phyloP scores from a whole-genome alignment of 257 asterid genomes.

The Salvia hispanica region DNA sequence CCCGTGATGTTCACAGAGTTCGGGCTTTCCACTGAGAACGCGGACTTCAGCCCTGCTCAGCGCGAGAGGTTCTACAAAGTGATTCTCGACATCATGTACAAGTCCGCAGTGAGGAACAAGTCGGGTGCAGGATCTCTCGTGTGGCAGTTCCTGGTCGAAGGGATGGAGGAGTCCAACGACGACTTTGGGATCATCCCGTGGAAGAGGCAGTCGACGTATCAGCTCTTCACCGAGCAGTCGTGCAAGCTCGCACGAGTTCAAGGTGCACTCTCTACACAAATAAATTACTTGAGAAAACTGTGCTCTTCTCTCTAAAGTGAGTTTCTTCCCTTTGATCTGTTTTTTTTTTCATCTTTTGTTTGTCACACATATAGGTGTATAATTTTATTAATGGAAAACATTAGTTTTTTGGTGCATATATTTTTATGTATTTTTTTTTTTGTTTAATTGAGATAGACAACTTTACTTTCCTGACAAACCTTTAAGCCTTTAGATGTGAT shows the following conservation, averaged over 20 bases:
- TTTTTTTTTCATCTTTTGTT: conserved; percentile 22
- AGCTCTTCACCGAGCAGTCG: conserved; percentile 77
- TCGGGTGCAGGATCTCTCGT: conserved; percentile 85
- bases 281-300: conserved; percentile 56
- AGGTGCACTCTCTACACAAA: conserved; percentile 82
- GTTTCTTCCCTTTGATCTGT: conserved; percentile 7
- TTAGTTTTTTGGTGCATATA: not conserved
- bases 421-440: not conserved
- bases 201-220: conserved; percentile 62
- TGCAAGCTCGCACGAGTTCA: conserved; percentile 83
- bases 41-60: conserved; percentile 62
- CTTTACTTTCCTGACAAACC: not conserved
- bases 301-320: conserved; percentile 46
- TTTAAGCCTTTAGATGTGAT: not conserved
- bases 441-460: not conserved
- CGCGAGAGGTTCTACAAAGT: conserved; percentile 70
- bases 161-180: conserved; percentile 84
- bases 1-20: conserved; percentile 89
- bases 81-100: conserved; percentile 71
- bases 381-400: conserved; percentile 35
- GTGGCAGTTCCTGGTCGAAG: conserved; percentile 93
- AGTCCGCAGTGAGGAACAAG: conserved; percentile 62
- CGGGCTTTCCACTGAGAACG: conserved; percentile 76
- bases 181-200: conserved; percentile 95
- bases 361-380: conserved; percentile 37